phyloP scores from a whole-genome alignment of 1,284 basidiomycete genomes.

The Ganoderma lingzhi region DNA sequence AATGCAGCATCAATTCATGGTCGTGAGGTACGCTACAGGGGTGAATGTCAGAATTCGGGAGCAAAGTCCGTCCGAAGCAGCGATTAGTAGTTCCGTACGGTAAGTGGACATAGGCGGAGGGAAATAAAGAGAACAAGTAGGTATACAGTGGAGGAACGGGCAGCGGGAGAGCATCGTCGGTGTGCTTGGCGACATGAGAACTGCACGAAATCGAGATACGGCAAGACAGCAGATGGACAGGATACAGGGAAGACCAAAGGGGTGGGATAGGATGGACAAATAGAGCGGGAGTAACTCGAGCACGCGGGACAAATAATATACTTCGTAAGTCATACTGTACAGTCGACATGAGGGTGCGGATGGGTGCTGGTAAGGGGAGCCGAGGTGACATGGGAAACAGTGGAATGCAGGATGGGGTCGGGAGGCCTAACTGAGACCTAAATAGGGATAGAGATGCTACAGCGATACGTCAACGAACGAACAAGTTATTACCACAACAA shows the following conservation, averaged over 20 bases:
- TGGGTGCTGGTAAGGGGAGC: not conserved
- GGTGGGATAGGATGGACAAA: conserved; percentile 9
- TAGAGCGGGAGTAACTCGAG: conserved; percentile 1
- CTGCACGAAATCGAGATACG: conserved; percentile 2
- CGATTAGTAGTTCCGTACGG: conserved; percentile 3
- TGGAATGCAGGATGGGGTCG: not conserved
- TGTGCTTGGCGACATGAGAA: conserved; percentile 2
- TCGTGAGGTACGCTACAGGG: conserved; percentile 8
- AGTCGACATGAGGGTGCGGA: conserved; percentile 4
- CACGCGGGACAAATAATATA: conserved; percentile 3
- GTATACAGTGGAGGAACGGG: conserved; percentile 5
- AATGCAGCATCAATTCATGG: not conserved
- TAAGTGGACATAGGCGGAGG: not conserved
- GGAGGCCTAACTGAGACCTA: conserved; percentile 1
- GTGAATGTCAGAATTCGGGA: not conserved
- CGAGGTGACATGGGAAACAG: not conserved
- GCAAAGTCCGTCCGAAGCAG: conserved; percentile 6
- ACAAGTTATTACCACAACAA: conserved; percentile 10
- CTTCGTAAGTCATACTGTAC: conserved; percentile 14
- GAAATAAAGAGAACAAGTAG: conserved; percentile 11
- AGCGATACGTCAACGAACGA: not conserved
- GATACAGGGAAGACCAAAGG: not conserved
- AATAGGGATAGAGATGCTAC: conserved; percentile 21
- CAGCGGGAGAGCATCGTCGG: conserved; percentile 13
- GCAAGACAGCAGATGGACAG: not conserved